Evolutionary conservation across 2,329 filamentous ascomycete species (phyloP), one percentile per base, ranked within the genome.

Genomic region (Acephala macrosclerotiorum): DNA sequence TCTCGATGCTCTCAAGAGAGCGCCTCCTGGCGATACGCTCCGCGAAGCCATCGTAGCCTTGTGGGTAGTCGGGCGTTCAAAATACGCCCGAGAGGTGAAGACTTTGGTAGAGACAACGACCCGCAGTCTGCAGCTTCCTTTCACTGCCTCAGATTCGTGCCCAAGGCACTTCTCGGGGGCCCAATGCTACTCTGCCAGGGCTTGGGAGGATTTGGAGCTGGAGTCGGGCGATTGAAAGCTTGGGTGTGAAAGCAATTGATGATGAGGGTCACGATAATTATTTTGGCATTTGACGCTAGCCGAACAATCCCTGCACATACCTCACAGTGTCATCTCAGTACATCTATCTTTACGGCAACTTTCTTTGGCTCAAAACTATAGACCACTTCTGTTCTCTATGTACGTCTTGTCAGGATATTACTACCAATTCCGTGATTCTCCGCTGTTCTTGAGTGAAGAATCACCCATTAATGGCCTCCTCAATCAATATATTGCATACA

Each of bases 1-100:
- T 72, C 95, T 92, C 66, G 95, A 98, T 66, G 89, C 88, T 78
- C 95, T 90, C 75, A 98, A 86, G 72, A 98, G 85, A 73, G 86
- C 84, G 70, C 83, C 88, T 76, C 88, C 88, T 64, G 88, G 88
- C 70, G 88, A 88, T 74, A 88, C 74, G 66, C 71, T 75, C 70
- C 75, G 71, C 64, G 75, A 68, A 58, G 75, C 70, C 76, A 77
- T 77, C 26, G 61, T 64, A 63, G 55, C 55, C 55, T 36, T 38
- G 29, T 40, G 18, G 2, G 55, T 11, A 20, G 55, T 22, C 38
- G 33, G 55, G 55, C 55, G 55, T 61, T n/a, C 38, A 18, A 53
- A 53, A 22, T 29, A 56, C 51, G 60, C 60, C 60, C 49, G 35
- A 14, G 49, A 47, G 11, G 11, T 35, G 18, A 55, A 38, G 49